Base-by-base conservation (phyloP, 257 asterid genomes). In the Rhazya stricta region DNA sequence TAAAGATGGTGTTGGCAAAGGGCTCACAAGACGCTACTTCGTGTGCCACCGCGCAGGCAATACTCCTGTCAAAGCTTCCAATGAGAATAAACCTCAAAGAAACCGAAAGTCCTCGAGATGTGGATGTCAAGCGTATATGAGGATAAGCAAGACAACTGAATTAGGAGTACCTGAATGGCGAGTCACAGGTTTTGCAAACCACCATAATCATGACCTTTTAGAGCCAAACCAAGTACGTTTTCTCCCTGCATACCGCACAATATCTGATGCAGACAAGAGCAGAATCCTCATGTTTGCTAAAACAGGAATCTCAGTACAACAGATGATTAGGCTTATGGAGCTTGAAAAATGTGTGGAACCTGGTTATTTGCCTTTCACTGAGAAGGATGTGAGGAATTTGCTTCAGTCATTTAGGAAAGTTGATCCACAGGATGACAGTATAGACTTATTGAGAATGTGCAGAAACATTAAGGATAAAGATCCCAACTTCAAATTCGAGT, bases 11-110 rank as follows among this genome's bases (percentile, higher is more conserved):
- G 89, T 95, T 39, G 99, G 99, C n/a, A 95, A 92, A 85, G 99
- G 99, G 45, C 94, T 95, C 73, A 95, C 96, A 0, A 84, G 99
- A 82, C 98, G 98, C 50, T 95, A 95, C 82, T 95, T 95, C 72
- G 99, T 95, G 66, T 95, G 99, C 85, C 99, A 95, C 71, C 98
- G 99, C 23, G 96, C 99, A 1, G 99, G 99, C 12, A 95, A 91
- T 81, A 95, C 99, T 58, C 98, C 98, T 21, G 81, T 80, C 53
- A 95, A 95, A 83, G 67, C 87, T 21, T 80, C 89, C 43, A 84
- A 32, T 53, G 96, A 87, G 60, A 88, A 79, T 67, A 95, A 91
- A 80, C 94, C 97, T 36, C 99, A 92, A 61, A 86, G 99, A 81
- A 95, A 95, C 75, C 79, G 98, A 61, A 95, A 95, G 75, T 95